Evolutionary conservation across 495 filamentous ascomycete genomes (phyloP), one percentile per base, ranked within the genome.

Genomic region (Tuber melanosporum): DNA sequence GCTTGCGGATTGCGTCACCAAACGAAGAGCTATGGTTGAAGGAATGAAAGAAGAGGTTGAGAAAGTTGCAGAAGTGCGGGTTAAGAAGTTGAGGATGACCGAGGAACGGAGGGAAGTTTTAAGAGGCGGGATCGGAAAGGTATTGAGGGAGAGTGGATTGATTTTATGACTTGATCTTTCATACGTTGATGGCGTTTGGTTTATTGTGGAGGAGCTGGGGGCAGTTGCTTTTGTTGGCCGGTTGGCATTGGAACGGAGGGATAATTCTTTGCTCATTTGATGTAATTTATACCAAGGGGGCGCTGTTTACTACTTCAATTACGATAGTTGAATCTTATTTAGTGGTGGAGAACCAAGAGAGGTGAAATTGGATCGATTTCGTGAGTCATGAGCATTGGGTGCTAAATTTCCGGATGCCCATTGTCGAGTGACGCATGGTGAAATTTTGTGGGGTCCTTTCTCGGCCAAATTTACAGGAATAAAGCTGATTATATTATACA

Each of bases 11-110:
- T 66, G 75, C n/a, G 74, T 70, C 42, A 72, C 71, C 12, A 82
- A 82, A 74, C 49, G 80, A 62, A 45, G 76, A n/a, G 76, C 46
- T 39, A 49, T 75, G 78, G 93, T 93, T 6, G 94, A 97, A 84
- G 90, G 87, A 84, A 88, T 95, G 80, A 88, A 90, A 77, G 86
- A 87, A 76, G 89, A 89, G 80, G 82, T 89, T 41, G 85, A 86
- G 69, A 87, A 82, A 15, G 79, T 70, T 32, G 80, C 80, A 9
- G 80, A 81, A 45, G 76, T 78, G 15, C 72, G 80, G 8, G 79
- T 81, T 41, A 71, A 44, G 44, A 81, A 81, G 47, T 72, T 81
- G 43, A 75, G 46, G 71, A 77, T 73, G 57, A 81, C 78, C 12
- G 78, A 81, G 44, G 80, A 81, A 70, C 75, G 70, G 49, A 75